Conservation (phyloP, 768 basidiomycete genomes). For the Antrodiella citrinella region DNA sequence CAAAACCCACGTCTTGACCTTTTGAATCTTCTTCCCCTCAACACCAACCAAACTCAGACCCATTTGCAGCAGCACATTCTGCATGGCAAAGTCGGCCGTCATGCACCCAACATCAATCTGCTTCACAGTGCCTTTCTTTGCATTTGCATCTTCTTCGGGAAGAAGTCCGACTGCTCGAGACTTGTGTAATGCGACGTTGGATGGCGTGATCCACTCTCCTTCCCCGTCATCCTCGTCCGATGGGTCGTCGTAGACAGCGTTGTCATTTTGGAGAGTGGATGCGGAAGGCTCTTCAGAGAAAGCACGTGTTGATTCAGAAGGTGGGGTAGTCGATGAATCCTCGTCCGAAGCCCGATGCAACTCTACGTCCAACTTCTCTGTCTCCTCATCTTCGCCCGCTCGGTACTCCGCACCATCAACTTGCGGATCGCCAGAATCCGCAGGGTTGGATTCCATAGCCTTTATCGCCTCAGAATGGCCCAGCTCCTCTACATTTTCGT, state of each 20-base stretch:
- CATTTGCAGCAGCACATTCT: conserved; percentile 95
- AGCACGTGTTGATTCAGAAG: no score
- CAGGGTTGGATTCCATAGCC: conserved; percentile 1
- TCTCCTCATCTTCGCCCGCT: conserved; percentile 2
- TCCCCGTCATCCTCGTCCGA: conserved; percentile 75
- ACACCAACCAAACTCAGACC: conserved; percentile 81
- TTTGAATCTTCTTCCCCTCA: conserved; percentile 85
- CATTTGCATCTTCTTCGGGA: conserved; percentile 35
- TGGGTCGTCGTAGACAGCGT: conserved; percentile 63
- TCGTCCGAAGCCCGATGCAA: conserved; percentile 28
- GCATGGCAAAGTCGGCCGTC: conserved; percentile 99
- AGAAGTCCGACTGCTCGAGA: conserved; percentile 80
- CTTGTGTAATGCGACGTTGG: conserved; percentile 80
- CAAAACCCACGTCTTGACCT: conserved; percentile 92
- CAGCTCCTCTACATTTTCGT: conserved; percentile 11
- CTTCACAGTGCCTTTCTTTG: conserved; percentile 27
- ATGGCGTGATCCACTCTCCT: conserved; percentile 96
- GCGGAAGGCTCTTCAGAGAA: background rate
- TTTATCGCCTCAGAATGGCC: conserved; percentile 10
- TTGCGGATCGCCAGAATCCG: no score
- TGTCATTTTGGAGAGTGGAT: conserved; percentile 4
- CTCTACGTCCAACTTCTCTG: conserved; percentile 40
- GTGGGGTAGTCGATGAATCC: no score
- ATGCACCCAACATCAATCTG: conserved; percentile 76
- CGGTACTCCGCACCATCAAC: no score